Evolutionary conservation across 176 grass and related monocot species (phyloP), one percentile per base, ranked within the genome.

Genomic region (Guadua angustifolia): DNA sequence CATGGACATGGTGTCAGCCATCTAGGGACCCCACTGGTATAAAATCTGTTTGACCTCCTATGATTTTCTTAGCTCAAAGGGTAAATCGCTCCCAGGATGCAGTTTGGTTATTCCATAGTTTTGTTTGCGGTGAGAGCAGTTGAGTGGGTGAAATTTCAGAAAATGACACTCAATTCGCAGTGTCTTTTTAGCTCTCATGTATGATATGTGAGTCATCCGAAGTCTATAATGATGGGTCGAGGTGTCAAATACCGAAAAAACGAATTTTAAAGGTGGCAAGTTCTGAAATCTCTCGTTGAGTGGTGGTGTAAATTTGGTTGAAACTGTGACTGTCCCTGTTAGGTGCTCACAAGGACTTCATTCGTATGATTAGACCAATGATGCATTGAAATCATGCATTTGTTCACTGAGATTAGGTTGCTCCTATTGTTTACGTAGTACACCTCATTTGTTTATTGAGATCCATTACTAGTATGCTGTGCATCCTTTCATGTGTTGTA

Each of bases 331-430:
- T 58, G 38, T 82, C 38, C 24, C 22, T 53, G 15, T 75, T 68
- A 29, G 32, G 71, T 13, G 50, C 14, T 19, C 2, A 53, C 7
- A 35, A 45, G 11, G 68, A 73, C 21, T 47, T 10, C 16, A 13
- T 46, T 29, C 36, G 29, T 67, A 73, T 60, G 19, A 64, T 39
- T 65, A 29, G 38, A 66, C 42, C 57, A 73, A 44, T 73, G 49
- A 55, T 32, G 6, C 21, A 36, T 2, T 67, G 19, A 79, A 47
- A 49, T 21, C 57, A 35, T 40, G 44, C 81, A 32, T 67, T 57
- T 59, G 49, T 53, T 66, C 38, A 58, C 40, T 21, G 18, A 46
- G 67, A 66, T 79, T 57, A 66, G 36, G 25, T 79, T 73, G 66
- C 66, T 52, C 66, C 4, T 55, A 55, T 42, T 65, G 32, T 78